Evolutionary conservation across 306 rosid genomes (phyloP), one percentile per base, ranked within the genome.

Genomic region (Lablab purpureus): DNA sequence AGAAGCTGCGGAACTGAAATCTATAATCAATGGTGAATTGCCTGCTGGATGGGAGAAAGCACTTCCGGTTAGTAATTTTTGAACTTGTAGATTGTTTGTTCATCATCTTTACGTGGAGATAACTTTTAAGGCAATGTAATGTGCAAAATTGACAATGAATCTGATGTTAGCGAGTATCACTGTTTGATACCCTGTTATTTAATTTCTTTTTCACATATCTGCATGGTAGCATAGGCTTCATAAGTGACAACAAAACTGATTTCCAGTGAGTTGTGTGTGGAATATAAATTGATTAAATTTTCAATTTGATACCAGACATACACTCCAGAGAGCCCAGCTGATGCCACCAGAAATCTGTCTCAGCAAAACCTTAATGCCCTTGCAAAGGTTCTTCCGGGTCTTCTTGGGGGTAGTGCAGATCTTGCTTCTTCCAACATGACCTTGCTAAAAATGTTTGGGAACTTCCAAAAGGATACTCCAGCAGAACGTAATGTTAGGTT

Each of bases 341-440:
- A 96, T 81, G 99, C 99, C 28, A 96, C 99, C 64, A 82, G 99
- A 80, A 96, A 91, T 67, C 76, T 96, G 55, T 96, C 99, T 65
- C 99, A 96, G 79, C 81, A 80, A 79, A 91, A 91, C 86, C 98
- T 96, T 19, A 96, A 96, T 76, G 99, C 98, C 75, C 98, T 96
- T 52, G 98, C 84, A 0, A 87, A 84, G 43, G 97, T 93, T 84
- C 90, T 96, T 78, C 99, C 98, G 0, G 99, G 99, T 76, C 76
- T 96, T 69, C 81, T 96, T n/a, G 99, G 99, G 34, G 99, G 99
- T n/a, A 96, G 99, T 91, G 99, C 99, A 1, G 99, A 96, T 63
- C 94, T 96, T 71, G 99, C 99, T 32, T 96, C 99, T 67, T 96
- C 99, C 52, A 96, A 96, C 92, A 96, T 96, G 99, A 96, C 97